Evolutionary conservation across 2,329 filamentous ascomycete genomes (phyloP).

Genomic region (Aspergillus alliaceus): DNA sequence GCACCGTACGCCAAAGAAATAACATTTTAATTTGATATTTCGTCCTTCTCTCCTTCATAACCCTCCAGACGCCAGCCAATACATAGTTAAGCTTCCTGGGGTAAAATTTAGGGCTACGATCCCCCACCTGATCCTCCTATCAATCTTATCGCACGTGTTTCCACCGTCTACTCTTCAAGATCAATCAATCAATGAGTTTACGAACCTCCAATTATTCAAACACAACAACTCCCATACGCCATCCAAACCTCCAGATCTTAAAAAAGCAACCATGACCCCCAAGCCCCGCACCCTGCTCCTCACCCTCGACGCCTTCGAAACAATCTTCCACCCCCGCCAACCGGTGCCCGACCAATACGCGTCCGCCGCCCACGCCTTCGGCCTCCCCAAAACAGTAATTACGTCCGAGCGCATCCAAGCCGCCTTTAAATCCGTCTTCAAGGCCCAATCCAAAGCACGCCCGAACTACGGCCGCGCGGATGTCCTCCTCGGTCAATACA

Average conservation of each 20-base stretch:
- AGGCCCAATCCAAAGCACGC: slow-evolving; percentile 27
- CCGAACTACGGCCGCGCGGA: slow-evolving; percentile 48
- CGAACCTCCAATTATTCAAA: too few species aligned
- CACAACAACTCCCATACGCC: neutral
- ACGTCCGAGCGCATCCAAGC: slow-evolving; percentile 28
- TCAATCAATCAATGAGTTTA: too few species aligned
- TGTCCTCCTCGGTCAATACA: slow-evolving; percentile 35
- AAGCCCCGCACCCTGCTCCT: slow-evolving; percentile 36
- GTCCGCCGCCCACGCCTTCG: slow-evolving; percentile 36
- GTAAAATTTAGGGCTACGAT: too few species aligned
- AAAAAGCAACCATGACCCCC: neutral
- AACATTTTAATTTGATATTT: too few species aligned
- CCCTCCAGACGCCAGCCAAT: too few species aligned
- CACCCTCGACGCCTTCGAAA: slow-evolving; percentile 48
- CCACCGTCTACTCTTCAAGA: neutral
- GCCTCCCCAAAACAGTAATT: slow-evolving; percentile 28
- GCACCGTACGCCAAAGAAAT: too few species aligned
- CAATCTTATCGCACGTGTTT: neutral
- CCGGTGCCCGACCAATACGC: slow-evolving; percentile 44
- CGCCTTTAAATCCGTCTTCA: slow-evolving; percentile 40
- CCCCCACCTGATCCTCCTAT: too few species aligned
- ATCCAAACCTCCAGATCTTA: too few species aligned
- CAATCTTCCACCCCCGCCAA: slow-evolving; percentile 43
- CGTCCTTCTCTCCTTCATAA: too few species aligned
- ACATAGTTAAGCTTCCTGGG: too few species aligned